Percentiles rank a stretch among this genome's conserved stretches.
Conservation (phyloP, 768 basidiomycete species). For the Naematelia encephala region DNA sequence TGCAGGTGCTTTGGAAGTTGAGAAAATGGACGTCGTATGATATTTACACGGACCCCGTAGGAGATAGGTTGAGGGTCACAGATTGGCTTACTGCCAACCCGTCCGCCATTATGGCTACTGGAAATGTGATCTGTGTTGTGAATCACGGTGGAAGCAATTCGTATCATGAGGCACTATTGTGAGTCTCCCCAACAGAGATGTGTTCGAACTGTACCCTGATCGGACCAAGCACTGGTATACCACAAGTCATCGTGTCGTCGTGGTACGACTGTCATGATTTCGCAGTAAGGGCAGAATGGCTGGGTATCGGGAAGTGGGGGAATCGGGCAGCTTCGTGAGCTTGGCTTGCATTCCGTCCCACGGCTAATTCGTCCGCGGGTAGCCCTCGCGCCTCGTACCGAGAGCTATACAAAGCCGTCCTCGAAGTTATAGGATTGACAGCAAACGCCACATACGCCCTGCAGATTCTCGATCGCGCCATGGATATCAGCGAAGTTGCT, state of each 20-base stretch:
- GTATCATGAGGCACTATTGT: constrained; percentile 25
- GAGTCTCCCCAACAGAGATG: too few species aligned
- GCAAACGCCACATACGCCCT: background rate
- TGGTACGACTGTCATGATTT: constrained; percentile 28
- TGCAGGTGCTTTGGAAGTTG: constrained; percentile 28
- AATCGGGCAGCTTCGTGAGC: constrained; percentile 16
- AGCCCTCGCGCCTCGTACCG: background rate
- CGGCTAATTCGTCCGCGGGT: background rate
- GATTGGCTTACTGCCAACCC: constrained; percentile 28
- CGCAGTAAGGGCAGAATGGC: constrained; percentile 9
- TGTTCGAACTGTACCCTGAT: background rate
- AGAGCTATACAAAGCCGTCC: constrained; percentile 7
- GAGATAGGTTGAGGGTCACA: constrained; percentile 21
- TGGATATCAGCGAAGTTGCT: background rate
- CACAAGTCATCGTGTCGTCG: constrained; percentile 19
- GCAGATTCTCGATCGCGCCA: background rate
- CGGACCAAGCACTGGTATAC: constrained; percentile 15
- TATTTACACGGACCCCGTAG: constrained; percentile 5
- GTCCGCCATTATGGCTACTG: constrained; percentile 17
- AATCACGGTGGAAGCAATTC: constrained; percentile 29
- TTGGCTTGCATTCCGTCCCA: background rate
- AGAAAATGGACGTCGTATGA: constrained; percentile 13
- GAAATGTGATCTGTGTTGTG: constrained; percentile 16
- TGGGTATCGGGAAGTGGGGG: constrained; percentile 19
- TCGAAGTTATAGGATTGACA: constrained; percentile 6